Evolutionary conservation across 2,329 filamentous ascomycete species (phyloP).

Genomic region (Ramichloridium luteum): DNA sequence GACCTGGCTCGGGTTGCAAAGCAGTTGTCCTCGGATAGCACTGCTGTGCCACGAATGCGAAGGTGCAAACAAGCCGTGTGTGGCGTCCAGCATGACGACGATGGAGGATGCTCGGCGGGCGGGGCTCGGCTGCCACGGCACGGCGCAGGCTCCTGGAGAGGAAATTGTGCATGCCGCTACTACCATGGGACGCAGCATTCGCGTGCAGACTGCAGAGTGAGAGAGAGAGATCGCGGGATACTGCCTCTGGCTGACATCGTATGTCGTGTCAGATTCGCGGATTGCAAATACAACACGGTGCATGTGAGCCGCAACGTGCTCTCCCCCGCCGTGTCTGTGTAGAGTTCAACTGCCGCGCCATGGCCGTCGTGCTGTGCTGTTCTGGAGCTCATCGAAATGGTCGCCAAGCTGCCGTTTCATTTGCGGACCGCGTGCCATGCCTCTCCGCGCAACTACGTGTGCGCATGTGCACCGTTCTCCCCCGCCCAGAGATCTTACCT

Average conservation of each 20-base stretch:
- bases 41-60: not conserved
- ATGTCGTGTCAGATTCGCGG: too few relatives aligned
- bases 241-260: too few relatives aligned
- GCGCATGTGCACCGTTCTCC: too few relatives aligned
- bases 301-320: not conserved
- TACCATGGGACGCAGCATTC: too few relatives aligned
- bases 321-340: not conserved
- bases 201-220: not conserved
- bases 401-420: too few relatives aligned
- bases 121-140: too few relatives aligned
- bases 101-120: too few relatives aligned
- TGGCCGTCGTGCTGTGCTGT: not conserved
- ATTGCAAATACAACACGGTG: not conserved
- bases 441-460: too few relatives aligned
- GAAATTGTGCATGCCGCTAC: too few relatives aligned
- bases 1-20: not conserved
- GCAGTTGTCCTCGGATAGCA: not conserved
- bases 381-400: not conserved
- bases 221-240: slow-evolving; percentile 1
- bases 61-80: not conserved
- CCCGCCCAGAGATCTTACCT: too few relatives aligned
- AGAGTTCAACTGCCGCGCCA: not conserved
- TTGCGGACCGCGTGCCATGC: too few relatives aligned
- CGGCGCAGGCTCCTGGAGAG: too few relatives aligned
- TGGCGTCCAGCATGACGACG: not conserved